phyloP scores from a whole-genome alignment of 2,329 filamentous ascomycete species.

The Helotiales sp. region DNA sequence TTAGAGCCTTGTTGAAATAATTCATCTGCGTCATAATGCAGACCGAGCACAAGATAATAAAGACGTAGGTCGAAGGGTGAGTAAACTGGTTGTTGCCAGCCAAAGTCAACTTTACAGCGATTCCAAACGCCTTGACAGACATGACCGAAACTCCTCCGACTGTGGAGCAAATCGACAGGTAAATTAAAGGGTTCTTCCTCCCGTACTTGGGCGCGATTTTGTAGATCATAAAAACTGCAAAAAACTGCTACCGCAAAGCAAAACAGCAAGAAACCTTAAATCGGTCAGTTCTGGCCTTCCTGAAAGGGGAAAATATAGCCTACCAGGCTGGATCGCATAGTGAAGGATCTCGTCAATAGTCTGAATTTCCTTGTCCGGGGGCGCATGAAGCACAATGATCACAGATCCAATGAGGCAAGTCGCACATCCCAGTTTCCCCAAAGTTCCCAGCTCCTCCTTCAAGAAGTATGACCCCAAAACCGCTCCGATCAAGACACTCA shows the following conservation, averaged over 20 bases:
- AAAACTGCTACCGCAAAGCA: slow-evolving; percentile 78
- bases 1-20: slow-evolving; percentile 98
- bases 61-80: slow-evolving; percentile 95
- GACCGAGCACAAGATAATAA: slow-evolving; percentile 88
- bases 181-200: slow-evolving; percentile 94
- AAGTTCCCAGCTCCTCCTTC: slow-evolving; percentile 82
- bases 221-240: slow-evolving; percentile 96
- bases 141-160: slow-evolving; percentile 98
- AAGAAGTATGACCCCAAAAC: slow-evolving; percentile 95
- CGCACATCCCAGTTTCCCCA: slow-evolving; percentile 94
- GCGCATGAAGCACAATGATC: slow-evolving; percentile 96
- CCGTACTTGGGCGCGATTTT: slow-evolving; percentile 86
- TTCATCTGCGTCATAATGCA: slow-evolving; percentile 99
- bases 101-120: slow-evolving; percentile 94
- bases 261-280: slow-evolving; percentile 85
- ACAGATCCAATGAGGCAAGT: slow-evolving; percentile 95
- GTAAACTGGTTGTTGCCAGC: slow-evolving; percentile 93
- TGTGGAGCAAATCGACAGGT: slow-evolving; percentile 96
- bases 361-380: slow-evolving; percentile 87
- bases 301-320: slow-evolving; percentile 34
- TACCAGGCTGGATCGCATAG: slow-evolving; percentile 91
- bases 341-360: slow-evolving; percentile 91
- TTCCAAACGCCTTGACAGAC: slow-evolving; percentile 98
- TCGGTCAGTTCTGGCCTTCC: slow-evolving; percentile 19
- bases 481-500: slow-evolving; percentile 93